These are phyloP conservation scores for Trypanosoma scelopori DNA, from an alignment of 208 protist genomes.

Conservation along the genomic window DNA sequence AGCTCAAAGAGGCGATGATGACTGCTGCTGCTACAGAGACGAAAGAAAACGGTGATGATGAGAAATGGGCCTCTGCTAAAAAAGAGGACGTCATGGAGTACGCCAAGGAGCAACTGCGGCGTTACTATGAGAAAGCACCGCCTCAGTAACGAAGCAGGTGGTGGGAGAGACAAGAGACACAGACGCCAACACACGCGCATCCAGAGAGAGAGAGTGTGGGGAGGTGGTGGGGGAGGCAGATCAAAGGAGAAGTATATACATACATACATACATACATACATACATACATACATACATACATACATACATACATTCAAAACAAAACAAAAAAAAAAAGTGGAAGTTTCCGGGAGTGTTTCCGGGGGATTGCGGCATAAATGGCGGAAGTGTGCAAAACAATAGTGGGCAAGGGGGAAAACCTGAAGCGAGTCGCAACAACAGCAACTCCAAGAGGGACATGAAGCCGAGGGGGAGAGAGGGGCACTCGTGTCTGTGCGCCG, in stretches of 20 bases:
- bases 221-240: background rate
- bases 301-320: background rate
- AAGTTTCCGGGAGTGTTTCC: no score
- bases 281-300: no score
- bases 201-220: background rate
- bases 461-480: background rate
- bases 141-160: constrained; percentile 16
- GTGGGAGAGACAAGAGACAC: background rate
- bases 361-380: no score
- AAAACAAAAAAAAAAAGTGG: background rate
- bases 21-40: background rate
- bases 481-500: background rate
- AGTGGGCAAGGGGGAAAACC: no score
- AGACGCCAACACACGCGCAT: background rate
- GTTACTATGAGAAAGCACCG: constrained; percentile 39
- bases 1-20: constrained; percentile 36
- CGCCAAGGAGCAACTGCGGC: constrained; percentile 48
- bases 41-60: constrained; percentile 1
- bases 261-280: no score
- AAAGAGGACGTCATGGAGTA: constrained; percentile 47
- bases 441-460: background rate
- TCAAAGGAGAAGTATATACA: background rate
- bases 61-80: no score
- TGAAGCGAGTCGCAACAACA: background rate
- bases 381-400: no score